Base-by-base conservation (phyloP, 2,329 filamentous ascomycete species). In the Thelonectria discophora region DNA sequence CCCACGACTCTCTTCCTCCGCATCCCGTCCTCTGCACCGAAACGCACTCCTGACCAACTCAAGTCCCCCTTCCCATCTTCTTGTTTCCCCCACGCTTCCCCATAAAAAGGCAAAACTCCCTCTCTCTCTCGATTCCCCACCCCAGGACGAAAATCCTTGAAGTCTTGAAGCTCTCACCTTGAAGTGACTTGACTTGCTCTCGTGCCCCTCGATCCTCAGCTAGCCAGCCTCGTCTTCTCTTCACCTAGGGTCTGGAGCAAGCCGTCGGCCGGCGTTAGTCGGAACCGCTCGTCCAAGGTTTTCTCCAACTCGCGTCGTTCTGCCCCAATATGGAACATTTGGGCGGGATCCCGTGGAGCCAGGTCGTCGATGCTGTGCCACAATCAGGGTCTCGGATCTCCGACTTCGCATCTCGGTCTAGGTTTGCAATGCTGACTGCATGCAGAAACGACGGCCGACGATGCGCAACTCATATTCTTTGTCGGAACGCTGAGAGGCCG, bases 321-420 rank as follows among this genome's bases (percentile, higher is more conserved):
- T 56, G 45, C 45, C 58, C 58, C 48, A 55, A 60, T 60, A 40
- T 55, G 27, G 56, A 30, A 45, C 66, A 58, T 48, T 54, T 62
- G 50, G 60, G 54, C 52, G 60, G 63, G 43, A 59, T 65, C 42
- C 57, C 50, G 56, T 66, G 55, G 59, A 46, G 34, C 53, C 27
- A 30, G 27, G 48, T 40, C n/a, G 55, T 60, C 39, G 48, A 42
- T 55, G 55, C 54, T 51, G 59, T 58, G 50, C 37, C 51, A 51
- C 47, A 48, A 27, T 42, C 37, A 54, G 54, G 59, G 57, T 53
- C 61, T 59, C 46, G 51, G 47, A 59, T 56, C 63, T 71, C 69
- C 69, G 63, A 67, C 58, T 65, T 72, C 62, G 71, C 68, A 69
- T 37, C 46, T 50, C 47, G 54, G 27, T 40, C 24, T 49, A 50